Percentiles rank a stretch among this genome's conserved stretches.
These are phyloP conservation scores for Pleurotus pulmonarius DNA, from an alignment of 768 basidiomycete species.

Conservation along the genomic window DNA sequence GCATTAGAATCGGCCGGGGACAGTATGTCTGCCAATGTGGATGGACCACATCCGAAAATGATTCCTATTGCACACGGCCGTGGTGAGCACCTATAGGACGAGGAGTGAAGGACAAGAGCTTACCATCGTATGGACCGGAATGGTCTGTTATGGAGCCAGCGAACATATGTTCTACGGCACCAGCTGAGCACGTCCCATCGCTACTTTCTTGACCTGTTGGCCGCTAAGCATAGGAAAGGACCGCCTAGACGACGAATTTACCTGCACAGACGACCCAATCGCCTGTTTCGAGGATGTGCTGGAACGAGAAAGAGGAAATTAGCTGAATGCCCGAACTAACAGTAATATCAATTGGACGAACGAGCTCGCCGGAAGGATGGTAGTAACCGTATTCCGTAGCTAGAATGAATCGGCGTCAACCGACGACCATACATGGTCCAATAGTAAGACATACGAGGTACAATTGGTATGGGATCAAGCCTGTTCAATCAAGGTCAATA, in stretches of 20 bases:
- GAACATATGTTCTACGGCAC: slow-evolving; percentile 16
- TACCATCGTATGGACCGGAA: slow-evolving; percentile 21
- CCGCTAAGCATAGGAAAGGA: not conserved
- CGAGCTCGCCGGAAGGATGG: slow-evolving; percentile 2
- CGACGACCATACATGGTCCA: not conserved
- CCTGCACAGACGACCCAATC: slow-evolving; percentile 20
- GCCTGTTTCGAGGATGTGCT: slow-evolving; percentile 6
- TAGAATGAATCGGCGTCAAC: not conserved
- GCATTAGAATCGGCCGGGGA: no score
- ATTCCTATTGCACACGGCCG: not conserved
- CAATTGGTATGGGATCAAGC: slow-evolving; percentile 4
- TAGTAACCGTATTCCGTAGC: slow-evolving; percentile 4
- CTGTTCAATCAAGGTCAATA: not conserved
- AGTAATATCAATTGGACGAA: not conserved
- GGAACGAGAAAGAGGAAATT: not conserved
- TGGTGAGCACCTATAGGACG: not conserved
- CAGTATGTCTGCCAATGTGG: not conserved
- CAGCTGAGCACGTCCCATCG: slow-evolving; percentile 15
- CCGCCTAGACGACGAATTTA: not conserved
- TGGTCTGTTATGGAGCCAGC: slow-evolving; percentile 15
- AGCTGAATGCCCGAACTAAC: not conserved
- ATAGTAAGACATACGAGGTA: not conserved
- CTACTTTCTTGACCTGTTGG: slow-evolving; percentile 17
- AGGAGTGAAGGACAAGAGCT: slow-evolving; percentile 5
- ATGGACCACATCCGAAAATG: not conserved